These are phyloP conservation scores for Prunus campanulata DNA, from an alignment of 306 rosid genomes.

Conservation along the genomic window DNA sequence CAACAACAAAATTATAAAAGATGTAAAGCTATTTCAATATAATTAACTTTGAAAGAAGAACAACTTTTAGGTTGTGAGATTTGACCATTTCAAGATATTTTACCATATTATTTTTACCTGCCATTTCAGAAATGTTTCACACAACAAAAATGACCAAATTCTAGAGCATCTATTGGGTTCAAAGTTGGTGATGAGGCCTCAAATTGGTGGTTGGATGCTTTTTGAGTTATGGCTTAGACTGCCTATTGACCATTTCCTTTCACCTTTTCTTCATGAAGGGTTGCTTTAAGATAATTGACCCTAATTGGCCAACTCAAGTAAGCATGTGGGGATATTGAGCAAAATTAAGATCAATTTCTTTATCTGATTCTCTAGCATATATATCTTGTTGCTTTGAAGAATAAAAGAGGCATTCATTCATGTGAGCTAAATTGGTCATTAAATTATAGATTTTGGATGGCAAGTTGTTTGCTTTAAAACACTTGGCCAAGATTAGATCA, in stretches of 20 bases:
- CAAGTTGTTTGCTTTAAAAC: too few species aligned
- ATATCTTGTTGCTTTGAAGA: too few species aligned
- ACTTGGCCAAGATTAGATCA: too few species aligned
- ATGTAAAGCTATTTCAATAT: neutral
- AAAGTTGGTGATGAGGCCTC: neutral
- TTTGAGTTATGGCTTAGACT: neutral
- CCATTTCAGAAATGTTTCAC: neutral
- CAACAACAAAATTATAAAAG: neutral
- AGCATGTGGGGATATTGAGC: neutral
- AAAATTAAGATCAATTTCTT: too few species aligned
- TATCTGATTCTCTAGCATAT: too few species aligned
- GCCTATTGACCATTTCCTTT: neutral
- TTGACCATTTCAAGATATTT: neutral
- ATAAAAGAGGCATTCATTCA: too few species aligned
- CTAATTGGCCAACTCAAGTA: neutral
- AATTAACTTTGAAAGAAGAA: neutral
- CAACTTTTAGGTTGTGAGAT: neutral
- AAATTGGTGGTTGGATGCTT: conserved; percentile 4
- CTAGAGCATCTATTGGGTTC: neutral
- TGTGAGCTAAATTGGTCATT: too few species aligned
- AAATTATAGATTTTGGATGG: too few species aligned
- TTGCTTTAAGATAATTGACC: neutral
- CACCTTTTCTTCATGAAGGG: neutral
- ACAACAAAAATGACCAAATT: neutral
- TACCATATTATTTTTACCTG: neutral